A percentile compares a stretch with the other conserved stretches of the same genome.
These are phyloP conservation scores for Yamadazyma akitaensis DNA, from an alignment of 805 yeast species.

Conservation along the genomic window DNA sequence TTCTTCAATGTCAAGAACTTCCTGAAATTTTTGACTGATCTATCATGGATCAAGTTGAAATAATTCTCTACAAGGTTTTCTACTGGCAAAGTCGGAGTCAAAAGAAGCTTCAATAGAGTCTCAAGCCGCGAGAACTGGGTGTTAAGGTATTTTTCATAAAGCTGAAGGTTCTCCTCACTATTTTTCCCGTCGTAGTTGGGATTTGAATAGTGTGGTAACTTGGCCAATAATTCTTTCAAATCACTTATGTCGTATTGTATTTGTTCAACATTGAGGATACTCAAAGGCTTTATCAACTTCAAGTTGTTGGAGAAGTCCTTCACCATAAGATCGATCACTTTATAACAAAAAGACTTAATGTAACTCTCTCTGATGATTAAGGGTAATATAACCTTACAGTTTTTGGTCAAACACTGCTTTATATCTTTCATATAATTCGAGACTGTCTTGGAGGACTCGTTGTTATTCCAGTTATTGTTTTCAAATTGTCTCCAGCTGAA, in stretches of 20 bases:
- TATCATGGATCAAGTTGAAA: conserved; percentile 64
- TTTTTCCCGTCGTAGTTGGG: conserved; percentile 27
- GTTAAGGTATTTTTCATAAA: conserved; percentile 43
- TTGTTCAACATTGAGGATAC: conserved; percentile 73
- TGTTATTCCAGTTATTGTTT: conserved; percentile 63
- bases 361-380: conserved; percentile 67
- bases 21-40: conserved; percentile 55
- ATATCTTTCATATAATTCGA: conserved; percentile 67
- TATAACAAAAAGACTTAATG: conserved; percentile 70
- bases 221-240: conserved; percentile 52
- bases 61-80: conserved; percentile 63
- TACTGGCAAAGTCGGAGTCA: conserved; percentile 60
- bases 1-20: conserved; percentile 67
- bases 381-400: conserved; percentile 48
- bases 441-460: conserved; percentile 64
- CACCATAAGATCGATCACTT: conserved; percentile 62
- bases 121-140: conserved; percentile 47
- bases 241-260: conserved; percentile 67
- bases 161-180: conserved; percentile 21
- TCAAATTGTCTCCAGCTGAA: conserved; percentile 85
- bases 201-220: conserved; percentile 41
- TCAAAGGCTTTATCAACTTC: conserved; percentile 62
- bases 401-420: conserved; percentile 43
- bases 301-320: conserved; percentile 56
- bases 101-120: conserved; percentile 61